Percentiles rank a stretch among this genome's conserved stretches.
Conservation (phyloP, 2,329 filamentous ascomycete genomes). For the Neopestalotiopsis sp. region DNA sequence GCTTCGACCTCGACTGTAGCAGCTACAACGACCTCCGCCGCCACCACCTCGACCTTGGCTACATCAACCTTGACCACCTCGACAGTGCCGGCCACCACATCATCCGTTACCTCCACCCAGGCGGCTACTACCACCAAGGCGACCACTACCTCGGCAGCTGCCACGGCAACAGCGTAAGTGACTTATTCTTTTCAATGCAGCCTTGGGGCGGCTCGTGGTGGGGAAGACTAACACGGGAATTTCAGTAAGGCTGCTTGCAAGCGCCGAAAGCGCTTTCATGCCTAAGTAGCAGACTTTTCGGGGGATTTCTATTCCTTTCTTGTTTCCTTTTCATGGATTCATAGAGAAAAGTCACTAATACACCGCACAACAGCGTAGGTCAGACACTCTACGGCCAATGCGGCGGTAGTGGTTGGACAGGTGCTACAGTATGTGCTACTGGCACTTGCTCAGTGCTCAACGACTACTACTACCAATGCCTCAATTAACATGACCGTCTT, state of each 20-base stretch:
- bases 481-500: neutral
- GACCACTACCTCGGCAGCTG: neutral
- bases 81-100: neutral
- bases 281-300: neutral
- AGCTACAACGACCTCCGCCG: neutral
- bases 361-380: conserved; percentile 1
- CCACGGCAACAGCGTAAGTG: conserved; percentile 10
- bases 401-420: conserved; percentile 7
- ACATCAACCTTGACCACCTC: neutral
- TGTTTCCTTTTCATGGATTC: conserved; percentile 6
- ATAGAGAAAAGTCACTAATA: conserved; percentile 8
- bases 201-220: conserved; percentile 1
- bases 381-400: conserved; percentile 14
- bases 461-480: conserved; percentile 16
- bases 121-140: neutral
- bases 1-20: neutral
- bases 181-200: neutral
- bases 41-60: neutral
- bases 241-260: conserved; percentile 14
- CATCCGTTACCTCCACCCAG: neutral
- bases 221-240: conserved; percentile 6
- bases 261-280: conserved; percentile 3
- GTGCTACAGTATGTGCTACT: conserved; percentile 12
- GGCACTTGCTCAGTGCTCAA: conserved; percentile 8
- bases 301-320: neutral